phyloP scores from a whole-genome alignment of 2,329 filamentous ascomycete genomes.

The Nannizziopsis barbatae region DNA sequence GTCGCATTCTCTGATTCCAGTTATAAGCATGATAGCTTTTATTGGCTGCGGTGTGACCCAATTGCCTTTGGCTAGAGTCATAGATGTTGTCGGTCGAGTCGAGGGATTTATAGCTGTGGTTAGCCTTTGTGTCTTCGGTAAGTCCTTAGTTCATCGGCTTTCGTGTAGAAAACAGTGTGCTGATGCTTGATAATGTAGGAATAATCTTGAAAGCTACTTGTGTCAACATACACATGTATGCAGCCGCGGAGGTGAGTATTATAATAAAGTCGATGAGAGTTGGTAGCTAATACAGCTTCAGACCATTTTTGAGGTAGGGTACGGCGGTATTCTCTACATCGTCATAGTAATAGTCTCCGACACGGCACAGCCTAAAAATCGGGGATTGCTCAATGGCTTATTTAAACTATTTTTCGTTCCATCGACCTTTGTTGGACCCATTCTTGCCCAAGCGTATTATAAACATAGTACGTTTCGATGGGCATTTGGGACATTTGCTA shows the following conservation, averaged over 20 bases:
- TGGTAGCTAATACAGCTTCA: background rate
- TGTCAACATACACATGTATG: constrained; percentile 47
- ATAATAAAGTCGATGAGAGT: background rate
- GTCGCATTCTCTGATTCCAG: constrained; percentile 42
- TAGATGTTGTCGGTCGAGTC: constrained; percentile 49
- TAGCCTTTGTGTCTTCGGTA: constrained; percentile 3
- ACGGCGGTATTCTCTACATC: constrained; percentile 44
- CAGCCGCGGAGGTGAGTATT: constrained; percentile 43
- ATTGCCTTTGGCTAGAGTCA: constrained; percentile 47
- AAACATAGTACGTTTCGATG: constrained; percentile 47
- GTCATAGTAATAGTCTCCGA: constrained; percentile 51
- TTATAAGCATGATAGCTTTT: constrained; percentile 42
- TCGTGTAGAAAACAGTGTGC: too few relatives aligned
- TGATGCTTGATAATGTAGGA: constrained; percentile 27
- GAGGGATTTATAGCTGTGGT: constrained; percentile 43
- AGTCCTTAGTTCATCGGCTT: too few relatives aligned
- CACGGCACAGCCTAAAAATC: constrained; percentile 47
- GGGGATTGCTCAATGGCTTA: constrained; percentile 48
- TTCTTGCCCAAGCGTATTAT: constrained; percentile 43
- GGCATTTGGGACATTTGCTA: constrained; percentile 52
- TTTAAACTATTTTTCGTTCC: constrained; percentile 40
- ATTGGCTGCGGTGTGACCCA: constrained; percentile 46
- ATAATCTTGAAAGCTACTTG: constrained; percentile 51
- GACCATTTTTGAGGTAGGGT: constrained; percentile 45
- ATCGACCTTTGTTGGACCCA: constrained; percentile 36